phyloP scores from a whole-genome alignment of 345 rosid species.

The Brassica incana region DNA sequence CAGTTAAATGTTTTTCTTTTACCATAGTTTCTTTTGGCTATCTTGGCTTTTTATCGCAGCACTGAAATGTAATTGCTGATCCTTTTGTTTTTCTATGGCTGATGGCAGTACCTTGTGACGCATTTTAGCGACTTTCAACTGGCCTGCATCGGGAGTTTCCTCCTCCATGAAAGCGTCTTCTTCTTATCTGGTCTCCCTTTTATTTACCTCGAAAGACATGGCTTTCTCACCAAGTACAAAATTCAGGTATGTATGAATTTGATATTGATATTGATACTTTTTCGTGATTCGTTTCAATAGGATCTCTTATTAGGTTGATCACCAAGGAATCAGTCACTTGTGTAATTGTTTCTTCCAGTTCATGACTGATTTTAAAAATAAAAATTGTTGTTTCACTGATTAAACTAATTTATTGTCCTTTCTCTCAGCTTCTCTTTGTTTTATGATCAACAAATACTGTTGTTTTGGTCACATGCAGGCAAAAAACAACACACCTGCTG shows the following conservation, averaged over 20 bases:
- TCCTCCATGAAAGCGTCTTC: conserved; percentile 91
- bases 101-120: conserved; percentile 71
- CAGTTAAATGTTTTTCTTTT: too few relatives aligned
- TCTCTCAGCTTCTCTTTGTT: background rate
- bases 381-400: background rate
- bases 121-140: conserved; percentile 91
- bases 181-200: conserved; percentile 97
- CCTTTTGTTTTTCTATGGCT: background rate
- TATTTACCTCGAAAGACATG: conserved; percentile 81
- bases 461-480: conserved; percentile 52
- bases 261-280: background rate
- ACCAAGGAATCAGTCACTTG: background rate
- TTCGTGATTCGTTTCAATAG: background rate
- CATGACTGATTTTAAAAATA: background rate
- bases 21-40: background rate
- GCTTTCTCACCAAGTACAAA: conserved; percentile 85
- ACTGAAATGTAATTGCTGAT: background rate
- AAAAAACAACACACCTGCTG: conserved; percentile 82
- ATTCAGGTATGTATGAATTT: conserved; percentile 63
- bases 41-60: too few relatives aligned
- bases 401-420: background rate
- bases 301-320: background rate
- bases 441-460: background rate
- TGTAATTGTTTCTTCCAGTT: background rate
- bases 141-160: conserved; percentile 92